Conservation (phyloP, 2,329 filamentous ascomycete species). For the Pyricularia sp. region DNA sequence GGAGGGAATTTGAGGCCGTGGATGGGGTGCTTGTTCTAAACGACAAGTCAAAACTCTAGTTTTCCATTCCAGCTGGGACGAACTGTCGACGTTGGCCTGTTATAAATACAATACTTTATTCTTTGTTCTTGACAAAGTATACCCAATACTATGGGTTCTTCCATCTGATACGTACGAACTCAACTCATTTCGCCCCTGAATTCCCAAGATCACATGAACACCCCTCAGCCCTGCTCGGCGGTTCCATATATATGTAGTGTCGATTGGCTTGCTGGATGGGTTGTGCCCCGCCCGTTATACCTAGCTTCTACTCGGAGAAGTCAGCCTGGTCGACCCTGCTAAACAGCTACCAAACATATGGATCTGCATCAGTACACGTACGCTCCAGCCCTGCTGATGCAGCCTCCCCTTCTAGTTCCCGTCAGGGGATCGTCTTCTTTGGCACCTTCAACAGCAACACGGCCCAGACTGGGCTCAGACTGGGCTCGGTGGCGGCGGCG, state of each 20-base stretch:
- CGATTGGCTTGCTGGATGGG: neutral
- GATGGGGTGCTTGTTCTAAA: slow-evolving; percentile 51
- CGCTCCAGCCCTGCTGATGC: neutral
- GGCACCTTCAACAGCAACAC: too few relatives aligned
- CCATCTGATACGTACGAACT: too few relatives aligned
- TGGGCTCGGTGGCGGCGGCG: neutral
- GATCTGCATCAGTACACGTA: neutral
- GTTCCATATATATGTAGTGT: neutral
- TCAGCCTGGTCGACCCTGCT: neutral
- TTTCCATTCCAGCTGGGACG: neutral
- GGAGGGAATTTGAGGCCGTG: slow-evolving; percentile 58
- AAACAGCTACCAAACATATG: neutral
- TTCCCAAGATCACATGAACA: neutral
- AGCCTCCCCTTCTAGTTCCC: neutral
- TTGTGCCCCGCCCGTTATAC: too few relatives aligned
- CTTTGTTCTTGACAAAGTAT: neutral
- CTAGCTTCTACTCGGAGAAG: neutral
- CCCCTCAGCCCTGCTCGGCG: neutral
- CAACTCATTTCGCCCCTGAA: too few relatives aligned
- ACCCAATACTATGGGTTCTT: neutral
- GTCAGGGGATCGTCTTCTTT: neutral
- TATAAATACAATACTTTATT: neutral
- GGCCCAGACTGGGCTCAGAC: too few relatives aligned
- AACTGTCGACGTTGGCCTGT: neutral
- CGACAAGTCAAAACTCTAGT: slow-evolving; percentile 22